Conservation (phyloP, 2,329 filamentous ascomycete species). For the Fusarium pilosicola region DNA sequence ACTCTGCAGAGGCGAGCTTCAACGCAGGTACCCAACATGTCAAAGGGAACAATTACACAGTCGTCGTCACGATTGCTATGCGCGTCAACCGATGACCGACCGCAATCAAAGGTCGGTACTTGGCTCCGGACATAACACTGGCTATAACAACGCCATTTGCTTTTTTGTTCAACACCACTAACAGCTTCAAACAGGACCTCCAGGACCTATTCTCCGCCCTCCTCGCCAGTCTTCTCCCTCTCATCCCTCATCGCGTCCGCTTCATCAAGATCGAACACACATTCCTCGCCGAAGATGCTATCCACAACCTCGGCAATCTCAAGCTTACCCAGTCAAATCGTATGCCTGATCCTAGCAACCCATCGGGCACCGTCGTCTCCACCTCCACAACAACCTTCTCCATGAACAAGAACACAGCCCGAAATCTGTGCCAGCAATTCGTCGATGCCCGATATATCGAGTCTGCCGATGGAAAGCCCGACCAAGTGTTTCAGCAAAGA, state of each 20-base stretch:
- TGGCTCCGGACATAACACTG: background rate
- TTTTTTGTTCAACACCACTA: background rate
- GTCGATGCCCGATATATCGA: conserved; percentile 95
- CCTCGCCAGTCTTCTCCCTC: conserved; percentile 87
- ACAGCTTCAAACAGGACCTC: conserved; percentile 74
- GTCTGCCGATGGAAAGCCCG: conserved; percentile 86
- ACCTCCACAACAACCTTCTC: conserved; percentile 98
- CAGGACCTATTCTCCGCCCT: conserved; percentile 96
- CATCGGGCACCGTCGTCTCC: conserved; percentile 92
- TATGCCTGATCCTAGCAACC: conserved; percentile 97
- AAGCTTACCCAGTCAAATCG: conserved; percentile 99
- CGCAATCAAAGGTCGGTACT: conserved; percentile 84
- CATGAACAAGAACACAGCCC: conserved; percentile 98
- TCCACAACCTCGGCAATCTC: conserved; percentile 94
- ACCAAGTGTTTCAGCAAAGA: conserved; percentile 85
- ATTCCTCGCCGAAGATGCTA: conserved; percentile 95
- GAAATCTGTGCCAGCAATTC: conserved; percentile 93
- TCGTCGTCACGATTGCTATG: conserved; percentile 93
- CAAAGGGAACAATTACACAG: conserved; percentile 58
- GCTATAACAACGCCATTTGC: background rate
- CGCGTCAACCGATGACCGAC: conserved; percentile 97
- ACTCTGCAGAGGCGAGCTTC: conserved; percentile 17
- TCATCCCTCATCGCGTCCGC: conserved; percentile 87
- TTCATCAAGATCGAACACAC: conserved; percentile 92
- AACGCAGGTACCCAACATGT: conserved; percentile 16